These are phyloP conservation scores for Fragilariopsis cylindrus DNA, from an alignment of 108 stramenopile genomes.

Conservation along the genomic window DNA sequence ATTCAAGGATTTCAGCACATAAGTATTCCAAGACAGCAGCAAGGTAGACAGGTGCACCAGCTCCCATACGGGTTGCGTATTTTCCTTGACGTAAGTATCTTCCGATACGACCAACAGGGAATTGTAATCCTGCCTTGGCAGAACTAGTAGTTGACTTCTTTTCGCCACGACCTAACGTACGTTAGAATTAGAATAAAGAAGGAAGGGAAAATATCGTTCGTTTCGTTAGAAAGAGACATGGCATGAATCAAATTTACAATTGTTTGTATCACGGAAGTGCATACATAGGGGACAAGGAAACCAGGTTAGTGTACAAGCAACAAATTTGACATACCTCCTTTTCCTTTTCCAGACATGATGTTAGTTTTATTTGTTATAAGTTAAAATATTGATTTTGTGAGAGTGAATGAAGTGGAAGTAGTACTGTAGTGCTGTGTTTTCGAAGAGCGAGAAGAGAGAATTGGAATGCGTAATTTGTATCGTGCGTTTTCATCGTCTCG, in stretches of 20 bases:
- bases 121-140: constrained; percentile 95
- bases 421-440: background rate
- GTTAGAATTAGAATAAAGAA: constrained; percentile 10
- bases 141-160: constrained; percentile 85
- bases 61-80: constrained; percentile 93
- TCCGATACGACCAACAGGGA: constrained; percentile 95
- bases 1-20: constrained; percentile 92
- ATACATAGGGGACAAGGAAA: background rate
- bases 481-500: constrained; percentile 1
- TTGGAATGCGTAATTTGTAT: background rate
- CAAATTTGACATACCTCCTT: too few relatives aligned
- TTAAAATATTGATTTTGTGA: constrained; percentile 17
- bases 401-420: background rate
- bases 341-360: constrained; percentile 39
- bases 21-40: constrained; percentile 95
- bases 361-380: background rate
- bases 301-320: too few relatives aligned
- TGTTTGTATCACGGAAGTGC: too few relatives aligned
- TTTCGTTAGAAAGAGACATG: too few relatives aligned
- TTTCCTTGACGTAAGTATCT: constrained; percentile 95
- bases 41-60: constrained; percentile 94
- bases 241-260: too few relatives aligned
- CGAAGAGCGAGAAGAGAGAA: background rate
- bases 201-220: too few relatives aligned
- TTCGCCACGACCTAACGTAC: constrained; percentile 80